A percentile compares a stretch with the other conserved stretches of the same genome.
These are phyloP conservation scores for Colletotrichum neosansevieriae DNA, from an alignment of 2,329 filamentous ascomycete genomes.

Conservation along the genomic window DNA sequence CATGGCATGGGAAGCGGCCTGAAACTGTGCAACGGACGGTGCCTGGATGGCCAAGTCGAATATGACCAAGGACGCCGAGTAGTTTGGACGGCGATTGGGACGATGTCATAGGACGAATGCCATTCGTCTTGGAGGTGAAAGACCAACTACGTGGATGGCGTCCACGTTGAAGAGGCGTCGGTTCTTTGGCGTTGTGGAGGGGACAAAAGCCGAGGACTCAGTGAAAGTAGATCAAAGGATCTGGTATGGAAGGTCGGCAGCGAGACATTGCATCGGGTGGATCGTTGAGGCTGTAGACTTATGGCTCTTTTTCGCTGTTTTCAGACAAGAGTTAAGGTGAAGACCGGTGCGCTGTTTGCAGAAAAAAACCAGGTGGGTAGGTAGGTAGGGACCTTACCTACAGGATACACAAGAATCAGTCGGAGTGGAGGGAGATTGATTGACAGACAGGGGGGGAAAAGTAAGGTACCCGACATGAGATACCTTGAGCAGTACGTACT, in stretches of 20 bases:
- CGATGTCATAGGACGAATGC: slow-evolving; percentile 10
- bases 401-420: neutral
- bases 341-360: slow-evolving; percentile 15
- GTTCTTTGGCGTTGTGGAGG: neutral
- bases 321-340: slow-evolving; percentile 4
- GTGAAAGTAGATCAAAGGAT: slow-evolving; percentile 6
- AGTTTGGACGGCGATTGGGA: neutral
- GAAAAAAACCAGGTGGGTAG: neutral
- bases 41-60: neutral
- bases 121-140: slow-evolving; percentile 6
- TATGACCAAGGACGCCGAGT: neutral
- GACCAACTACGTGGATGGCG: slow-evolving; percentile 7
- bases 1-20: slow-evolving; percentile 18
- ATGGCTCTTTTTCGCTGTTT: slow-evolving; percentile 8
- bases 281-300: slow-evolving; percentile 2
- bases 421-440: neutral
- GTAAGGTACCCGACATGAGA: no score
- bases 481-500: no score
- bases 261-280: slow-evolving; percentile 26
- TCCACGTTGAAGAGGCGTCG: slow-evolving; percentile 5
- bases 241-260: neutral
- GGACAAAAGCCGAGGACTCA: slow-evolving; percentile 8
- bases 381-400: no score
- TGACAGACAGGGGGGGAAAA: slow-evolving; percentile 3
- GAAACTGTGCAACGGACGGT: slow-evolving; percentile 16